A percentile compares a stretch with the other conserved stretches of the same genome.
phyloP scores from a whole-genome alignment of 441 rosid species.

The Biscutella laevigata region DNA sequence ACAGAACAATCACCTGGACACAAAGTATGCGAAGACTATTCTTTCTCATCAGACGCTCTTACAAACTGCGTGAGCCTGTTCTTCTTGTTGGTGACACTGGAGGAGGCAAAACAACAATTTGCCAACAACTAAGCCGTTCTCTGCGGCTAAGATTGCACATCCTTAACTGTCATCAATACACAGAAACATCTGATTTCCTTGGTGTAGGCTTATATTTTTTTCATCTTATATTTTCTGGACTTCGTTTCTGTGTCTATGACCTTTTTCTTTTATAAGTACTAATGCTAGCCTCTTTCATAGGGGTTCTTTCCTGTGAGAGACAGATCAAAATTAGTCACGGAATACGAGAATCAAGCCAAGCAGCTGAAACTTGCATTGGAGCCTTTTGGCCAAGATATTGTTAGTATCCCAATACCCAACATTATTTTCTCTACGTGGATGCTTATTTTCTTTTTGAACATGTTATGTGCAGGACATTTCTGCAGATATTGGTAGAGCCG shows the following conservation, averaged over 20 bases:
- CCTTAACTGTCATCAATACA: slow-evolving; percentile 94
- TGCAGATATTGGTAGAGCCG: slow-evolving; percentile 58
- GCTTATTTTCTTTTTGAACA: slow-evolving; percentile 18
- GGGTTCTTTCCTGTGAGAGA: slow-evolving; percentile 95
- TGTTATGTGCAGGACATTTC: slow-evolving; percentile 48
- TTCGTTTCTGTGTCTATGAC: neutral
- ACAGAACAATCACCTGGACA: slow-evolving; percentile 56
- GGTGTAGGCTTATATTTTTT: slow-evolving; percentile 57
- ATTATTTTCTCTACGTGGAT: neutral
- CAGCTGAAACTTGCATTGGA: slow-evolving; percentile 45
- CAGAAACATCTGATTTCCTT: slow-evolving; percentile 95
- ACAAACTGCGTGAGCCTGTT: slow-evolving; percentile 83
- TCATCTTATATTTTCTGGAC: neutral
- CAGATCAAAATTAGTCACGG: slow-evolving; percentile 62
- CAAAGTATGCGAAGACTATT: slow-evolving; percentile 81
- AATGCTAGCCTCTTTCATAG: slow-evolving; percentile 35
- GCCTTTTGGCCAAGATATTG: slow-evolving; percentile 34
- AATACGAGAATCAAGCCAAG: slow-evolving; percentile 47
- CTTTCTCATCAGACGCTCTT: slow-evolving; percentile 72
- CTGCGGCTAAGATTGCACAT: slow-evolving; percentile 63
- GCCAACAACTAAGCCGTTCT: slow-evolving; percentile 64
- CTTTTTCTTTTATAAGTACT: slow-evolving; percentile 11
- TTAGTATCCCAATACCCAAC: slow-evolving; percentile 27
- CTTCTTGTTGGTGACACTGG: slow-evolving; percentile 99
- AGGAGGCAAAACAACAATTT: slow-evolving; percentile 96